Evolutionary conservation across 2,329 filamentous ascomycete genomes (phyloP), one percentile per base, ranked within the genome.

Genomic region (Aspergillus sp.): DNA sequence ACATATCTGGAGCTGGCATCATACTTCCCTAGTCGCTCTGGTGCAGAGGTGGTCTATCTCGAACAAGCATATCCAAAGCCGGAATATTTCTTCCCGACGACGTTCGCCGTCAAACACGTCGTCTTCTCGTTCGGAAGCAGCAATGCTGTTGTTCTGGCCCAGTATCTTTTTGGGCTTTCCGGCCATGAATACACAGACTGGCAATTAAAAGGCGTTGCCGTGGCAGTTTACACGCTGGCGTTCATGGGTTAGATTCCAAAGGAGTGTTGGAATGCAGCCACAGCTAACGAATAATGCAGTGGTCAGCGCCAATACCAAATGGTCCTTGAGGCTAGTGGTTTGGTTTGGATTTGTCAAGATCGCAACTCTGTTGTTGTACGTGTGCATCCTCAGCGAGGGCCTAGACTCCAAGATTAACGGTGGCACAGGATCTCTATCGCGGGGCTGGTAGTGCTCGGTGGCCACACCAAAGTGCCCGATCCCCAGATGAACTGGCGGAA

Each of bases 41-140:
- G 87, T 0, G 82, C 83, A 0, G 86, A 90, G 65, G 87, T 88
- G 0, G 87, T 88, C 0, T 90, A 89, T 64, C 79, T 90, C 0
- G 87, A 90, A 64, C 87, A 90, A 67, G 84, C 86, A 0, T 90
- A 83, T 62, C 87, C 87, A 0, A 80, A 85, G 1, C 88, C 87
- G 0, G 82, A 80, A 56, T 87, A 85, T 67, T 81, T 90, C 60
- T 85, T 90, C 52, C 86, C 87, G 0, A 84, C 85, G 0, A 78
- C 85, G 0, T 90, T 87, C 67, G 87, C 87, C 0, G 82, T 88
- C 2, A 85, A 87, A 67, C 81, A 82, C 0, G 85, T 90, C 1
- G 70, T 87, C 1, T 74, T 90, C 3, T 88, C 87, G 0, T 90
- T 90, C 63, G 85, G 84, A 63, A 87, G 85, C 64, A 84, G 85